phyloP scores from a whole-genome alignment of 257 asterid genomes.

The Osmanthus fragrans region DNA sequence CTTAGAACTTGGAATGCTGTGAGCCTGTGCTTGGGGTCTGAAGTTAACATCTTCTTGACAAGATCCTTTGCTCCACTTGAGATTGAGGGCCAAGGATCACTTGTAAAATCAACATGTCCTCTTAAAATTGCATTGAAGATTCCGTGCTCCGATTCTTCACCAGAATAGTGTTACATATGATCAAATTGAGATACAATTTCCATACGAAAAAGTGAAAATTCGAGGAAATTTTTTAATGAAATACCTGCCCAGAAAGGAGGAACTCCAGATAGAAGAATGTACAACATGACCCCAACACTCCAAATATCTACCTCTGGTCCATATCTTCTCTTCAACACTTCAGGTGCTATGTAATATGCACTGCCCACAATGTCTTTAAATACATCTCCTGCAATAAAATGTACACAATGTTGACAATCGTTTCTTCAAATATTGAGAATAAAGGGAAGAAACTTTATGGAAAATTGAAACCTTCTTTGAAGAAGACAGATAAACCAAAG shows the following conservation, averaged over 20 bases:
- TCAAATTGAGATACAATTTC: neutral
- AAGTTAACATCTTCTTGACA: constrained; percentile 72
- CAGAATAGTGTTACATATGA: neutral
- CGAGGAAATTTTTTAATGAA: neutral
- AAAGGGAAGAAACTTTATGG: neutral
- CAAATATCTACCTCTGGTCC: constrained; percentile 97
- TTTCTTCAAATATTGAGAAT: neutral
- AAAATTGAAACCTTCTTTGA: constrained; percentile 55
- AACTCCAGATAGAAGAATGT: constrained; percentile 87
- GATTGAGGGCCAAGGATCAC: constrained; percentile 95
- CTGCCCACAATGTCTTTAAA: constrained; percentile 96
- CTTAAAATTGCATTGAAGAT: constrained; percentile 85
- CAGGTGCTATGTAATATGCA: constrained; percentile 96
- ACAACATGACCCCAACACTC: constrained; percentile 95
- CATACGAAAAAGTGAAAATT: neutral
- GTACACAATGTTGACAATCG: neutral
- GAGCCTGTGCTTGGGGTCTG: constrained; percentile 85
- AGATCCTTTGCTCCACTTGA: constrained; percentile 91
- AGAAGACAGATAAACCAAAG: constrained; percentile 87
- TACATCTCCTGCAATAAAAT: constrained; percentile 53
- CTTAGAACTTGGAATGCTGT: constrained; percentile 82
- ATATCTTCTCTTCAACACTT: constrained; percentile 82
- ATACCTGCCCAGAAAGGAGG: constrained; percentile 96
- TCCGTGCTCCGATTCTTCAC: constrained; percentile 80
- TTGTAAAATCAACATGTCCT: constrained; percentile 76